Conservation (phyloP, 2,329 filamentous ascomycete species). For the Rhinocladiella mackenziei region DNA sequence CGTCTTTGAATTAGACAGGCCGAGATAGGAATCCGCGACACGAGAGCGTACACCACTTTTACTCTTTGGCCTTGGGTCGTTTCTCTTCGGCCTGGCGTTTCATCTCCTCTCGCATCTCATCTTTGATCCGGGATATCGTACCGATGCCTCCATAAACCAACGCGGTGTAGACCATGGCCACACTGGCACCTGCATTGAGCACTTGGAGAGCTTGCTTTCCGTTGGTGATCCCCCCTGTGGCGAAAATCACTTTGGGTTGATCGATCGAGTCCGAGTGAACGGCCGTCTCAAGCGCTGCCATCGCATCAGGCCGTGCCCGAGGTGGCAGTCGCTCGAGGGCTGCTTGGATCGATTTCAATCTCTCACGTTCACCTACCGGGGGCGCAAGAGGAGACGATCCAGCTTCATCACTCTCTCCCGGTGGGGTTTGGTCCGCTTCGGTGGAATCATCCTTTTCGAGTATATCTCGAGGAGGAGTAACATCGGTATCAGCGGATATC, state of each 20-base stretch:
- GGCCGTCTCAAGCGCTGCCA: conserved; percentile 11
- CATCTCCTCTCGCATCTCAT: conserved; percentile 43
- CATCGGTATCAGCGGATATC: conserved; percentile 19
- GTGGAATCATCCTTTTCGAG: conserved; percentile 19
- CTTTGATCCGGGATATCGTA: conserved; percentile 53
- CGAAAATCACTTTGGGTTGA: conserved; percentile 74
- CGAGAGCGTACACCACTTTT: not conserved
- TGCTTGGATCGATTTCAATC: conserved; percentile 18
- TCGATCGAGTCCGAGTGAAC: conserved; percentile 11
- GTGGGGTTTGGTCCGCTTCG: conserved; percentile 11
- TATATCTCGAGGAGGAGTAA: conserved; percentile 9
- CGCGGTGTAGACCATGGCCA: conserved; percentile 88
- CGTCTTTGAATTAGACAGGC: conserved; percentile 6
- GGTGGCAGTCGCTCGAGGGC: conserved; percentile 22
- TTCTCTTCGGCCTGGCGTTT: conserved; percentile 20
- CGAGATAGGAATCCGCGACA: not conserved
- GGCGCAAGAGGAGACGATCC: not conserved
- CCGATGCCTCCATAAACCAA: conserved; percentile 61
- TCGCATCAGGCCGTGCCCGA: conserved; percentile 15
- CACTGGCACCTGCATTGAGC: conserved; percentile 81
- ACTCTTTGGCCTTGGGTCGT: conserved; percentile 5
- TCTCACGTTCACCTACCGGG: conserved; percentile 9
- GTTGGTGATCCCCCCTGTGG: conserved; percentile 86
- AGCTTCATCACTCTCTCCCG: conserved; percentile 2
- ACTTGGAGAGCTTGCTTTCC: conserved; percentile 78